Conservation (phyloP, 164 flowering plant species). For the Vitis labrusca region DNA sequence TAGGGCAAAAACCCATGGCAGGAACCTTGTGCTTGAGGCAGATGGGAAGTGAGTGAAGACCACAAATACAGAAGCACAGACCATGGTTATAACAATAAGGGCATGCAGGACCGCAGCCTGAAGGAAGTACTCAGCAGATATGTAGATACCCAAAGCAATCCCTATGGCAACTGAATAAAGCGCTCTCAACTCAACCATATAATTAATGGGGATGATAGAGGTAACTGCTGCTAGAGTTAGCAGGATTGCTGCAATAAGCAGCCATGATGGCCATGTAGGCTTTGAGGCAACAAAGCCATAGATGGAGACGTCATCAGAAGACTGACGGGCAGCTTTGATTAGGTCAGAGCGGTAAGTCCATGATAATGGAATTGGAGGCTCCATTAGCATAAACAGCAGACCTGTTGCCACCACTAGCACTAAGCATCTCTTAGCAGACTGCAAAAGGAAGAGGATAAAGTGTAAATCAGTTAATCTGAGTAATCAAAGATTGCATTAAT, state of each 20-base stretch:
- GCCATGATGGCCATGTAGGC: constrained; percentile 99
- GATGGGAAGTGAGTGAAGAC: constrained; percentile 95
- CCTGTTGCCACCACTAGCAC: constrained; percentile 87
- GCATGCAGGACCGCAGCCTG: constrained; percentile 71
- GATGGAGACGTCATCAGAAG: constrained; percentile 90
- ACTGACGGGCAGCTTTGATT: constrained; percentile 76
- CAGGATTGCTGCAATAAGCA: constrained; percentile 76
- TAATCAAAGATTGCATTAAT: not conserved
- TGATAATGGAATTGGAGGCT: constrained; percentile 85
- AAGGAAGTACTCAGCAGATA: constrained; percentile 88
- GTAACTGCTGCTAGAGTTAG: constrained; percentile 83
- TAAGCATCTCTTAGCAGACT: constrained; percentile 90
- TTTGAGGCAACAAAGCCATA: constrained; percentile 80
- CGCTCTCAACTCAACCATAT: constrained; percentile 80
- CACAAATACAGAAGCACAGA: constrained; percentile 80
- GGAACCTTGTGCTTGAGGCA: constrained; percentile 82
- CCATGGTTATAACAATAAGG: constrained; percentile 76
- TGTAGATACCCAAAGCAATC: constrained; percentile 79
- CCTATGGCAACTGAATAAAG: constrained; percentile 85
- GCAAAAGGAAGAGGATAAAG: constrained; percentile 21
- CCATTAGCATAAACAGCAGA: constrained; percentile 73
- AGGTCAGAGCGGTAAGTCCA: constrained; percentile 83
- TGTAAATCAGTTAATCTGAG: not conserved
- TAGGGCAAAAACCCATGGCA: constrained; percentile 95
- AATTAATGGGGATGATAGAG: constrained; percentile 82